Evolutionary conservation across 495 filamentous ascomycete species (phyloP).

Genomic region (Friedmanniomyces simplex): DNA sequence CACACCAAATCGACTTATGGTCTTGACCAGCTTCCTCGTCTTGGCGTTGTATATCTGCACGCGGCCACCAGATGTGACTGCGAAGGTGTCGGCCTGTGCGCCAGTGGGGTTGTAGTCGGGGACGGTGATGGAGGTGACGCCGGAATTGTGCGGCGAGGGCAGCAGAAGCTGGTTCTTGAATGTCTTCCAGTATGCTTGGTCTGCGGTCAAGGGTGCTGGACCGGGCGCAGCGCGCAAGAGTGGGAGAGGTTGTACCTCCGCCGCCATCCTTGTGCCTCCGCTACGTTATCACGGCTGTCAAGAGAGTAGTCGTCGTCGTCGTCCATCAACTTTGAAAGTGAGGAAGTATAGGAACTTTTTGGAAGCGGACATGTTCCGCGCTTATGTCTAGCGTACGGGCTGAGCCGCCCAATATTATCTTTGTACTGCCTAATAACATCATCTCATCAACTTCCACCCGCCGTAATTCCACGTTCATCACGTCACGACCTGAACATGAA

Average conservation of each 20-base stretch:
- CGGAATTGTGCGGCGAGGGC: slow-evolving; percentile 72
- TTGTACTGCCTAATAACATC: no score
- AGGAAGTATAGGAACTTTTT: no score
- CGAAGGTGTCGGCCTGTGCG: slow-evolving; percentile 60
- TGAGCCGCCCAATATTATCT: no score
- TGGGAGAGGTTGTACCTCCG: slow-evolving; percentile 70
- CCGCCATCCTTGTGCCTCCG: slow-evolving; percentile 55
- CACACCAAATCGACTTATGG: slow-evolving; percentile 67
- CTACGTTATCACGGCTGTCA: no score
- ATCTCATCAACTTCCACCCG: no score
- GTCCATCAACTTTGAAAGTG: not conserved
- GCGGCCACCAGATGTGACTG: slow-evolving; percentile 79
- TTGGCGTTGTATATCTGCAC: slow-evolving; percentile 87
- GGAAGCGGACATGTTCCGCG: no score
- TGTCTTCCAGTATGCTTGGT: slow-evolving; percentile 89
- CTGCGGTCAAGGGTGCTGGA: slow-evolving; percentile 63
- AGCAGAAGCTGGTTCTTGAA: slow-evolving; percentile 83
- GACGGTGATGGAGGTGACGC: slow-evolving; percentile 80
- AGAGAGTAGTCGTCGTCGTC: no score
- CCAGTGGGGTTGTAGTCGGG: slow-evolving; percentile 46
- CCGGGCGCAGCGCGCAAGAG: slow-evolving; percentile 73
- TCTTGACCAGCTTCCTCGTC: slow-evolving; percentile 83
- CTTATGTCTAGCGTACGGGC: no score
- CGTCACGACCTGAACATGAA: no score
- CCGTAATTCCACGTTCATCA: no score